Evolutionary conservation across 1,284 basidiomycete genomes (phyloP).

Genomic region (Trametes pubescens): DNA sequence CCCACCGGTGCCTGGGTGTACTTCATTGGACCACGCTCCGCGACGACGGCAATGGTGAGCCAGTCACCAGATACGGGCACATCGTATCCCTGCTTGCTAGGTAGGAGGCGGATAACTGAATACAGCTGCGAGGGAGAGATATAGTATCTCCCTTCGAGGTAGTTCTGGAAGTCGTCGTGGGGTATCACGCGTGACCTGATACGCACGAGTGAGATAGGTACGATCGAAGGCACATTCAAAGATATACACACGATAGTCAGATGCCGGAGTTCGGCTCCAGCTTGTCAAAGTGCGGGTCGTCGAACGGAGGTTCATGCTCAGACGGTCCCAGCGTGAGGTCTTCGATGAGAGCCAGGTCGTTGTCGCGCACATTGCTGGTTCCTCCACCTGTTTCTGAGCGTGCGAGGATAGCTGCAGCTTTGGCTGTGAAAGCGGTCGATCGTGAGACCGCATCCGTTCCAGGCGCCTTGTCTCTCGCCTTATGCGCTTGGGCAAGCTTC

Average conservation of each 20-base stretch:
- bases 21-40: constrained; percentile 81
- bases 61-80: constrained; percentile 93
- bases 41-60: constrained; percentile 90
- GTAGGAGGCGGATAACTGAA: constrained; percentile 79
- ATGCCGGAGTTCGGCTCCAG: constrained; percentile 92
- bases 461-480: constrained; percentile 32
- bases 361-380: constrained; percentile 57
- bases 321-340: constrained; percentile 79
- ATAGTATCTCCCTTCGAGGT: constrained; percentile 86
- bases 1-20: constrained; percentile 71
- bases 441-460: constrained; percentile 40
- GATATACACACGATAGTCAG: constrained; percentile 71
- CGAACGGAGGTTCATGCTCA: constrained; percentile 68
- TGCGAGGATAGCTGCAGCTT: constrained; percentile 15
- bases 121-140: constrained; percentile 90
- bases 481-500: constrained; percentile 53
- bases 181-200: constrained; percentile 75
- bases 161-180: constrained; percentile 83
- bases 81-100: constrained; percentile 86
- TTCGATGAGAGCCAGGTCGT: constrained; percentile 76
- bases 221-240: constrained; percentile 10
- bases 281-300: constrained; percentile 77
- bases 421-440: constrained; percentile 55
- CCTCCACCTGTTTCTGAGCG: not conserved
- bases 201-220: constrained; percentile 9